Evolutionary conservation across 495 filamentous ascomycete genomes (phyloP).

Genomic region (Daldinia bambusicola): DNA sequence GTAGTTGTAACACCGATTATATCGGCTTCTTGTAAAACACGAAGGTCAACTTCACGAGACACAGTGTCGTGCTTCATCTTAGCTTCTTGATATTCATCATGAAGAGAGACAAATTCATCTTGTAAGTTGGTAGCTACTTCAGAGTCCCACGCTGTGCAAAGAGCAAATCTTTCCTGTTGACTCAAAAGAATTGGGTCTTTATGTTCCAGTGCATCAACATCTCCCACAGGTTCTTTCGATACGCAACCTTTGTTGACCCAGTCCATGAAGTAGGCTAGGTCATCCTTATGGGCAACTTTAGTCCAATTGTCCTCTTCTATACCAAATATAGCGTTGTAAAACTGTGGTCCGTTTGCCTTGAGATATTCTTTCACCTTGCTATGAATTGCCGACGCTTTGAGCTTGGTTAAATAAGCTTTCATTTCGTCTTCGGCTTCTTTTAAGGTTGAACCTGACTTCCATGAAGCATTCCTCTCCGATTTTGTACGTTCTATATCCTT

Average conservation of each 20-base stretch:
- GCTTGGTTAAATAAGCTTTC: not conserved
- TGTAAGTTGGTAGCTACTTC: not conserved
- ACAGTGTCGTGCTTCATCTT: constrained; percentile 45
- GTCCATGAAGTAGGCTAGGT: constrained; percentile 5
- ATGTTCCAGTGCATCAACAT: not conserved
- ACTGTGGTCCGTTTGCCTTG: not conserved
- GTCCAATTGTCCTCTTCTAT: constrained; percentile 31
- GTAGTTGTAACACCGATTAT: constrained; percentile 81
- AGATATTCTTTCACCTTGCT: constrained; percentile 20
- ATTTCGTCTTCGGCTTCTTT: not conserved
- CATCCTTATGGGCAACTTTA: constrained; percentile 8
- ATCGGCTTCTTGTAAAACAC: constrained; percentile 62
- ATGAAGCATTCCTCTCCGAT: constrained; percentile 37
- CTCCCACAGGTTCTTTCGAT: constrained; percentile 3
- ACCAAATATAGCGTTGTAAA: constrained; percentile 47
- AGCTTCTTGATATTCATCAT: constrained; percentile 18
- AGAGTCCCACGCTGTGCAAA: constrained; percentile 5
- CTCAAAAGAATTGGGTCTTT: constrained; percentile 2
- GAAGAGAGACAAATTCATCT: constrained; percentile 29
- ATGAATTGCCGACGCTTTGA: constrained; percentile 1
- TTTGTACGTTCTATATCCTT: constrained; percentile 39
- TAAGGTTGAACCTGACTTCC: constrained; percentile 4
- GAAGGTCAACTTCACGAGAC: constrained; percentile 54
- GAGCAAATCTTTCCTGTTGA: constrained; percentile 3
- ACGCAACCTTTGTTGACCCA: constrained; percentile 25